phyloP scores from a whole-genome alignment of 176 grass and related monocot species.

The Otatea glauca region DNA sequence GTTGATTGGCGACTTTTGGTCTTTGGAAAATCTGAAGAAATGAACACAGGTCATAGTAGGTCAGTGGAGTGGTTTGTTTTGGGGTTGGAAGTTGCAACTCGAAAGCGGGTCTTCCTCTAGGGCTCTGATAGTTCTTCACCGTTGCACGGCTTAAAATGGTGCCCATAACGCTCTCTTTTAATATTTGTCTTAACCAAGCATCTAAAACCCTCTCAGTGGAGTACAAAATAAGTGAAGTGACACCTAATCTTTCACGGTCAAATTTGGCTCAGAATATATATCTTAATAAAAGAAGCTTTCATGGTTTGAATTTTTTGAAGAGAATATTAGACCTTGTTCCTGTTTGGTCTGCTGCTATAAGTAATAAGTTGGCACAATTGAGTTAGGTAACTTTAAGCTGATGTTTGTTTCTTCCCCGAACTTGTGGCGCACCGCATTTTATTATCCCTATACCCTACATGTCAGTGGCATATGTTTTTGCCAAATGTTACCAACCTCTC shows the following conservation, averaged over 20 bases:
- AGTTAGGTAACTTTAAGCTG: neutral
- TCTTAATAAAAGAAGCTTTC: neutral
- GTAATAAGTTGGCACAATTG: neutral
- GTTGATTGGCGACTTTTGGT: conserved; percentile 31
- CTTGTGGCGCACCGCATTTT: neutral
- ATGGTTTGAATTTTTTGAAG: neutral
- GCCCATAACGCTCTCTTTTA: conserved; percentile 35
- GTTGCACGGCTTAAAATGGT: neutral
- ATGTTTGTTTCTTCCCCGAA: neutral
- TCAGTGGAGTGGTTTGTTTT: neutral
- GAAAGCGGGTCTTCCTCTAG: neutral
- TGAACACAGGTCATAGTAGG: neutral
- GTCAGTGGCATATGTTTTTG: neutral
- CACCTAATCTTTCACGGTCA: neutral
- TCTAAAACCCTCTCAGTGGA: neutral
- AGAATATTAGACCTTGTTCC: neutral
- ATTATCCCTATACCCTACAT: neutral
- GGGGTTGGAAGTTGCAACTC: conserved; percentile 6
- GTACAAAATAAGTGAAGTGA: neutral
- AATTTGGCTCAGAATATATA: neutral
- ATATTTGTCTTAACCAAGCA: neutral
- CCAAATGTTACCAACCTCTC: neutral
- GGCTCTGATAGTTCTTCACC: neutral
- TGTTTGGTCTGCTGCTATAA: neutral
- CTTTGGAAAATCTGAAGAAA: conserved; percentile 3